A percentile compares a stretch with the other conserved stretches of the same genome.
Conservation (phyloP, 768 basidiomycete species). For the Lactarius sanguifluus region DNA sequence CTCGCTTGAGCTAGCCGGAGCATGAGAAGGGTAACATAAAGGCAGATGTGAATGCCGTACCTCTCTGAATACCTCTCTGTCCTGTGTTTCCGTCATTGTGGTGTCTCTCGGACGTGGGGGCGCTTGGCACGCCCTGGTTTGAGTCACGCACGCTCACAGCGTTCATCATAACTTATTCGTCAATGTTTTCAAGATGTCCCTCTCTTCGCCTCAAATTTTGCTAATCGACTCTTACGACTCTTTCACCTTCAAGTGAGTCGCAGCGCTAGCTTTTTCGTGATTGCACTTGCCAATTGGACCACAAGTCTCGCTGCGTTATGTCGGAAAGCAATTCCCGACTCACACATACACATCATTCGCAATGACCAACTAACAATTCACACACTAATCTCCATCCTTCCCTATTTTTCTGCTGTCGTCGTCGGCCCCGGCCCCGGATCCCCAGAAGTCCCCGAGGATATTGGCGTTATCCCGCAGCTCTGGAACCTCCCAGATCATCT, state of each 20-base stretch:
- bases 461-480: slow-evolving; percentile 67
- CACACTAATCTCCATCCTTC: slow-evolving; percentile 52
- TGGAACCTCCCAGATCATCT: slow-evolving; percentile 59
- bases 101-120: neutral
- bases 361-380: slow-evolving; percentile 60
- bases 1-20: slow-evolving; percentile 52
- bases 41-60: slow-evolving; percentile 5
- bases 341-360: slow-evolving; percentile 66
- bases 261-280: neutral
- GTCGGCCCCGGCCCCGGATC: slow-evolving; percentile 84
- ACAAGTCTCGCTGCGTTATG: slow-evolving; percentile 75
- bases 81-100: slow-evolving; percentile 19
- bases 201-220: slow-evolving; percentile 51
- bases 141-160: too few relatives aligned
- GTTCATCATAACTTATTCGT: too few relatives aligned
- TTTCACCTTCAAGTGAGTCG: slow-evolving; percentile 85
- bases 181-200: slow-evolving; percentile 32
- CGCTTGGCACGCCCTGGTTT: neutral
- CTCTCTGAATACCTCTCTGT: slow-evolving; percentile 23
- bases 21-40: neutral
- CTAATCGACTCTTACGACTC: slow-evolving; percentile 86
- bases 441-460: slow-evolving; percentile 57
- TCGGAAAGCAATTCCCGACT: slow-evolving; percentile 58
- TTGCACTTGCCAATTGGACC: neutral
- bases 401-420: slow-evolving; percentile 65